phyloP scores from a whole-genome alignment of 2,329 filamentous ascomycete species.

The Pleurostoma richardsiae region DNA sequence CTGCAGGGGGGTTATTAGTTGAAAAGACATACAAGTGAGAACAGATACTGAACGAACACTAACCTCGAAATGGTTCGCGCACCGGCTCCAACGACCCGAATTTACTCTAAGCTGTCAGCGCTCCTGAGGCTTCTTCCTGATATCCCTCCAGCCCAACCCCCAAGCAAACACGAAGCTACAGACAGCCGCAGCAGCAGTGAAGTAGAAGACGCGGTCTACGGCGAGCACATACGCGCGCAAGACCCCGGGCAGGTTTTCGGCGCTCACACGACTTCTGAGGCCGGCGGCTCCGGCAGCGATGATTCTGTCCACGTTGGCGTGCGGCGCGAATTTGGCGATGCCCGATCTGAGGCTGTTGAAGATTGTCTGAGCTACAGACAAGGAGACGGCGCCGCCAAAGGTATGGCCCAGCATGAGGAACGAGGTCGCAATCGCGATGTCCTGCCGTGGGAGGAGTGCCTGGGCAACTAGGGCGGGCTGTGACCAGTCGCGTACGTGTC shows the following conservation, averaged over 20 bases:
- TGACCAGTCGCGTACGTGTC: neutral
- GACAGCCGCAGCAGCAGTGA: slow-evolving; percentile 1
- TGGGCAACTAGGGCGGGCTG: slow-evolving; percentile 17
- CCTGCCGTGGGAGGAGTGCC: slow-evolving; percentile 11
- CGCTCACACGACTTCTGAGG: slow-evolving; percentile 24
- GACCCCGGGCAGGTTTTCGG: slow-evolving; percentile 23
- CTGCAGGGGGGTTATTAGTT: too few relatives aligned
- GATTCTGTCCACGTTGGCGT: slow-evolving; percentile 18
- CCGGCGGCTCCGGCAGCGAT: slow-evolving; percentile 29
- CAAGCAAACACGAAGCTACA: neutral
- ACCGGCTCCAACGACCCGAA: too few relatives aligned
- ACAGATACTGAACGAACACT: too few relatives aligned
- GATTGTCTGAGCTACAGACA: slow-evolving; percentile 16
- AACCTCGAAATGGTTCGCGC: too few relatives aligned
- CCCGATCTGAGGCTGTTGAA: slow-evolving; percentile 18
- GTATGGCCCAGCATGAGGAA: slow-evolving; percentile 18
- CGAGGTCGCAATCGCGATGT: slow-evolving; percentile 17
- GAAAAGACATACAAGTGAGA: too few relatives aligned
- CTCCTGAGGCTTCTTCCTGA: slow-evolving; percentile 17
- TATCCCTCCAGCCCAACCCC: slow-evolving; percentile 17
- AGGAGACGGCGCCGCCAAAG: slow-evolving; percentile 14
- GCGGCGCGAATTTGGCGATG: slow-evolving; percentile 17
- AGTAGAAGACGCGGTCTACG: slow-evolving; percentile 32
- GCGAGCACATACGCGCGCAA: slow-evolving; percentile 29
- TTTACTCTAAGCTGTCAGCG: too few relatives aligned